Evolutionary conservation across 139 green algal species (phyloP).

Genomic region (Volvox reticuliferus): DNA sequence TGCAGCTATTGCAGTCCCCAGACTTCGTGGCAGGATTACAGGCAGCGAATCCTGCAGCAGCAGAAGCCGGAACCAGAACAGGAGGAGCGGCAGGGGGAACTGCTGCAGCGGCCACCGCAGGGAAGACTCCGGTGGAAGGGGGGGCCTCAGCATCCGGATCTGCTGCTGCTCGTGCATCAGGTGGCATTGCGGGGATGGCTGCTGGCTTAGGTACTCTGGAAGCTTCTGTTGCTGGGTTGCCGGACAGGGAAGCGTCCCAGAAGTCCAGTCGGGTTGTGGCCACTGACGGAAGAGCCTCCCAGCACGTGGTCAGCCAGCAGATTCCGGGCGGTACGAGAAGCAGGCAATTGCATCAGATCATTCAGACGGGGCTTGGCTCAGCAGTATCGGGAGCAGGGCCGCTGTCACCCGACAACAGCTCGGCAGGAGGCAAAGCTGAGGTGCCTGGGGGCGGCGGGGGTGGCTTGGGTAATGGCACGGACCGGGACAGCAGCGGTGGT

Average conservation of each 20-base stretch:
- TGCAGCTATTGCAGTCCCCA: constrained; percentile 42
- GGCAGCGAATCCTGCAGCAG: neutral
- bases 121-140: too few relatives aligned
- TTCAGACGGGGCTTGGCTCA: neutral
- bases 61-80: too few relatives aligned
- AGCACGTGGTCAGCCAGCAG: neutral
- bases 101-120: too few relatives aligned
- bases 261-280: too few relatives aligned
- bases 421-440: neutral
- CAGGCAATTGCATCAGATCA: neutral
- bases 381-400: neutral
- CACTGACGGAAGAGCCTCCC: neutral
- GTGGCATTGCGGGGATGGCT: neutral
- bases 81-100: too few relatives aligned
- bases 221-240: neutral
- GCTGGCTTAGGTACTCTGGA: neutral
- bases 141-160: neutral
- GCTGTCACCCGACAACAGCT: neutral
- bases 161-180: neutral
- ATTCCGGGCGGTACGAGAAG: neutral
- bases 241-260: too few relatives aligned
- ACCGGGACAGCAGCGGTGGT: neutral
- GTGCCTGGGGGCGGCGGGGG: neutral
- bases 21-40: constrained; percentile 25
- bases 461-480: neutral